Conservation (phyloP, 2,329 filamentous ascomycete species). For the Cytospora mali region DNA sequence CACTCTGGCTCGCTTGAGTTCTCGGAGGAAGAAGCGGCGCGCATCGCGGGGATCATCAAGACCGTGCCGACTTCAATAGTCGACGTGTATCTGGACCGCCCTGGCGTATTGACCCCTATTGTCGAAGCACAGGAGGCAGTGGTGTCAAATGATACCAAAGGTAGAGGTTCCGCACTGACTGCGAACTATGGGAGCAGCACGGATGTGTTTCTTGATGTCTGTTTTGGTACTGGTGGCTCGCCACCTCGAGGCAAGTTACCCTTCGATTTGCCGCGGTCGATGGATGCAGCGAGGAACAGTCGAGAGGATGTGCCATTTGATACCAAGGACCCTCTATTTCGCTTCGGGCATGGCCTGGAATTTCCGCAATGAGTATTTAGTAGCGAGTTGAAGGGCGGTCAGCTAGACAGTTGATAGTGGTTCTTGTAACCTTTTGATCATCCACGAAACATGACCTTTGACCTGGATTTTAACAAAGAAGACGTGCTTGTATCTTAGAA, state of each 20-base stretch:
- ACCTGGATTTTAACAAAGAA: neutral
- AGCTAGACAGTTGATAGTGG: neutral
- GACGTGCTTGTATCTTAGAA: neutral
- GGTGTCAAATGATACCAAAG: neutral
- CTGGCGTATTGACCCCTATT: constrained; percentile 47
- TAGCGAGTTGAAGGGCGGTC: neutral
- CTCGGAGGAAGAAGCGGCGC: constrained; percentile 41
- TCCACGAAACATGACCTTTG: neutral
- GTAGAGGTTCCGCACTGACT: constrained; percentile 39
- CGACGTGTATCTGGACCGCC: constrained; percentile 48
- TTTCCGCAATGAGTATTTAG: constrained; percentile 19
- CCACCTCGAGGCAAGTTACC: constrained; percentile 46
- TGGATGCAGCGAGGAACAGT: constrained; percentile 41
- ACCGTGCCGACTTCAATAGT: constrained; percentile 43
- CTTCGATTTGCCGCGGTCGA: constrained; percentile 48
- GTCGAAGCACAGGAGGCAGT: constrained; percentile 34
- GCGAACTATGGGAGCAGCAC: constrained; percentile 44
- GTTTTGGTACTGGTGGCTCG: constrained; percentile 39
- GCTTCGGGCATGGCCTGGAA: constrained; percentile 32
- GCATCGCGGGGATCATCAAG: constrained; percentile 43
- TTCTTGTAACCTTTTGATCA: neutral
- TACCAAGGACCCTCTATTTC: constrained; percentile 32
- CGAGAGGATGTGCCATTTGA: constrained; percentile 36
- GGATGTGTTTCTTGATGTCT: constrained; percentile 47
- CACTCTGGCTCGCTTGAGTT: constrained; percentile 46